Evolutionary conservation across 495 filamentous ascomycete genomes (phyloP).

Genomic region (Aspergillus leporis): DNA sequence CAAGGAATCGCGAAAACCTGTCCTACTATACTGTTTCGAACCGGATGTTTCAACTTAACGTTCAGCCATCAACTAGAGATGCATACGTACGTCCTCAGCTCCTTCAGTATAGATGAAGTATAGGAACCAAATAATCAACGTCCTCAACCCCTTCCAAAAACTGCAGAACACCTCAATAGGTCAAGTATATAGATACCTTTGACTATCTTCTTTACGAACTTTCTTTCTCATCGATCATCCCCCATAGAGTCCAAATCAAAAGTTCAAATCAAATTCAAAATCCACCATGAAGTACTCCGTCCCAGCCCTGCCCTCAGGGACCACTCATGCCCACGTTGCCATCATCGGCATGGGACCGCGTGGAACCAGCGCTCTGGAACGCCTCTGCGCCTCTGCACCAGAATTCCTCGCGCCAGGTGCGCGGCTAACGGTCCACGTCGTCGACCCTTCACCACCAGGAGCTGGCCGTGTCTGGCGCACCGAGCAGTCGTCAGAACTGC

Average conservation of each 20-base stretch:
- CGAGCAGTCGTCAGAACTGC: constrained; percentile 17
- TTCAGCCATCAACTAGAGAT: not conserved
- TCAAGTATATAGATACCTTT: not conserved
- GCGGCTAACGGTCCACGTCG: constrained; percentile 6
- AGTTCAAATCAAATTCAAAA: not conserved
- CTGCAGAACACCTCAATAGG: not conserved
- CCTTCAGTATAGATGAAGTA: not conserved
- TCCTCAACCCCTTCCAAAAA: not conserved
- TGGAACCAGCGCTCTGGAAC: constrained; percentile 19
- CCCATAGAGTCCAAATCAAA: not conserved
- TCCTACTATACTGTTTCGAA: not conserved
- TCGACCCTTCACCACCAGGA: constrained; percentile 10
- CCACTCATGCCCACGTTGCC: constrained; percentile 12
- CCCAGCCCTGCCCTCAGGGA: not conserved
- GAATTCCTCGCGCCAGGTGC: constrained; percentile 8
- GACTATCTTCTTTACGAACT: not conserved
- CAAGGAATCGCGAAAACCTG: not conserved
- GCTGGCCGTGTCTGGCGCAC: constrained; percentile 22
- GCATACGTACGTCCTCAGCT: not conserved
- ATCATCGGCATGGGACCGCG: constrained; percentile 18
- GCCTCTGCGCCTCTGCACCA: constrained; percentile 20
- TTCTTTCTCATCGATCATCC: not conserved
- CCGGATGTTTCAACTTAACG: not conserved
- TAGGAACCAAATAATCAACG: not conserved
- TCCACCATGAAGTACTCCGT: constrained; percentile 6